Conservation (phyloP, 2,329 filamentous ascomycete genomes). For the Arachnopeziza araneosa region DNA sequence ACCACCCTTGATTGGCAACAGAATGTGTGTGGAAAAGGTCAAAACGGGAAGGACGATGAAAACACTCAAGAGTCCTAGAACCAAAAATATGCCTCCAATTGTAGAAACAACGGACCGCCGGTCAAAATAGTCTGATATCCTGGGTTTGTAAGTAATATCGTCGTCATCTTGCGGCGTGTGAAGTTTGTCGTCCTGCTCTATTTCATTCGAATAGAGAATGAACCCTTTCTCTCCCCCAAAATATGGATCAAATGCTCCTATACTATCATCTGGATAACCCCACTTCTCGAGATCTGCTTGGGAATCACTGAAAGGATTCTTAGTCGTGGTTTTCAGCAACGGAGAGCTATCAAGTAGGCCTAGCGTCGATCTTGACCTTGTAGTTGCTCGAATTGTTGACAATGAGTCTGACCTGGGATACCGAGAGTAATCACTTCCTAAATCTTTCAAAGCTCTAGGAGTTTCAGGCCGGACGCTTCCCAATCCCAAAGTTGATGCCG, state of each 20-base stretch:
- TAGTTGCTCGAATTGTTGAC: background rate
- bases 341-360: conserved; percentile 1
- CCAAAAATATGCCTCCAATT: conserved; percentile 36
- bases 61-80: conserved; percentile 41
- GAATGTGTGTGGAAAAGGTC: conserved; percentile 33
- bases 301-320: conserved; percentile 20
- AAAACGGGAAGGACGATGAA: conserved; percentile 47
- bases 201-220: conserved; percentile 42
- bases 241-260: conserved; percentile 39
- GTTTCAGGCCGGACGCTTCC: conserved; percentile 6
- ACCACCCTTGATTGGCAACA: background rate
- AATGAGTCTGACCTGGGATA: conserved; percentile 20
- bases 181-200: conserved; percentile 48
- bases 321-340: conserved; percentile 14
- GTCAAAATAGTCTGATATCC: conserved; percentile 39
- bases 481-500: conserved; percentile 8
- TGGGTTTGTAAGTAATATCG: conserved; percentile 37
- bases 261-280: conserved; percentile 42
- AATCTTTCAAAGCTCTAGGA: conserved; percentile 20
- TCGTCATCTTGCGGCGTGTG: conserved; percentile 48
- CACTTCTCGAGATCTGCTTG: conserved; percentile 31
- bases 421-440: conserved; percentile 29
- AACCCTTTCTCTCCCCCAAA: conserved; percentile 33
- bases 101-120: conserved; percentile 37
- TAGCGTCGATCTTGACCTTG: conserved; percentile 1